A percentile compares a stretch with the other conserved stretches of the same genome.
Conservation (phyloP, 2,329 filamentous ascomycete species). For the Xylariomycetidae sp. region DNA sequence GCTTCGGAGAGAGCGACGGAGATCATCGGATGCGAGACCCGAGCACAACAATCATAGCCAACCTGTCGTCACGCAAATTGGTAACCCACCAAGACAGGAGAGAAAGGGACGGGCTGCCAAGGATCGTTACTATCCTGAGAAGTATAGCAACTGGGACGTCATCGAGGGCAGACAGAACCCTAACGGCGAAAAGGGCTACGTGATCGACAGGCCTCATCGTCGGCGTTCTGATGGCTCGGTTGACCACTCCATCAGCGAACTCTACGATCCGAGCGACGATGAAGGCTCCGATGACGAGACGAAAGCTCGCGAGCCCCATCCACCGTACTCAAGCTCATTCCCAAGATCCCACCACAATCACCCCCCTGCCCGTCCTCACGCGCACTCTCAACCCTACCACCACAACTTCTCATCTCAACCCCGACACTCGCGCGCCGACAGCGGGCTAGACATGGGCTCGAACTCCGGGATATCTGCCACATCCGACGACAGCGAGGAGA, state of each 20-base stretch:
- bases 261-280: constrained; percentile 16
- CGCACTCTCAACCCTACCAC: constrained; percentile 10
- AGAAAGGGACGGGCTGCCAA: constrained; percentile 14
- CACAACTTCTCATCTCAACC: constrained; percentile 7
- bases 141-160: constrained; percentile 27
- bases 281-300: constrained; percentile 13
- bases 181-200: constrained; percentile 13
- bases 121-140: constrained; percentile 25
- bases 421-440: constrained; percentile 12
- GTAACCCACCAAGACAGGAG: constrained; percentile 2
- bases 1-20: constrained; percentile 31
- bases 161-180: constrained; percentile 13
- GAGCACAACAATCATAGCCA: background rate
- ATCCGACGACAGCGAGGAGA: constrained; percentile 17
- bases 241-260: constrained; percentile 16
- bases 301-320: constrained; percentile 3
- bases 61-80: too few relatives aligned
- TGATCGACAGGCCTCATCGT: constrained; percentile 13
- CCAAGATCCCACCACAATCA: constrained; percentile 13
- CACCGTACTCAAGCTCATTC: constrained; percentile 16
- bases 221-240: constrained; percentile 16
- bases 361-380: constrained; percentile 4
- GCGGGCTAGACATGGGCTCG: constrained; percentile 4
- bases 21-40: constrained; percentile 19
- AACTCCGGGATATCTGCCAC: background rate